These are phyloP conservation scores for Oehlia diaphana DNA, from an alignment of 192 early-diverging fungal species.

Conservation along the genomic window DNA sequence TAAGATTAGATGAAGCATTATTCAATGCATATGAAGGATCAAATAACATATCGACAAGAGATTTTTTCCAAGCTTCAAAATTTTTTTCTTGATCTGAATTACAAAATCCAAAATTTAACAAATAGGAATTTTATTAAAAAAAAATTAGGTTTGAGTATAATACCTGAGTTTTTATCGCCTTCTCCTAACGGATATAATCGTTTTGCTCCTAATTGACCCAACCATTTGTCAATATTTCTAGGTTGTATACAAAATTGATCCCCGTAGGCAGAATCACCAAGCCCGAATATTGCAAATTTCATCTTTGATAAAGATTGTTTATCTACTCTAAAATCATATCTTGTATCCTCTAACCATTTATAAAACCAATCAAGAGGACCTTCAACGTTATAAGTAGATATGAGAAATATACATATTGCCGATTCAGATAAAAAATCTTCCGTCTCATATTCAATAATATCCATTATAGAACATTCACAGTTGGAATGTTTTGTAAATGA, in stretches of 20 bases:
- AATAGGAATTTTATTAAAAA: too few species aligned
- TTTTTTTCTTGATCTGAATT: constrained; percentile 29
- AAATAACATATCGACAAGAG: background rate
- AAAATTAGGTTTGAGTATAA: background rate
- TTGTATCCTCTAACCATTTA: constrained; percentile 60
- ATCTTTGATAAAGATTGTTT: constrained; percentile 50
- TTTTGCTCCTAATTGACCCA: constrained; percentile 60
- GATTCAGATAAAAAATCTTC: constrained; percentile 60
- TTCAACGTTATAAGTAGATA: constrained; percentile 69
- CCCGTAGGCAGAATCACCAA: constrained; percentile 69
- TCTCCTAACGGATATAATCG: constrained; percentile 61
- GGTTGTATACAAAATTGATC: constrained; percentile 60
- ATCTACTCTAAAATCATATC: constrained; percentile 65
- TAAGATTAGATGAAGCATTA: background rate
- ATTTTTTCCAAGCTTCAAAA: constrained; percentile 25
- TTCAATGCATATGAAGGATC: background rate
- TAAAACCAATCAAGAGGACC: constrained; percentile 71
- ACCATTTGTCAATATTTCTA: constrained; percentile 57
- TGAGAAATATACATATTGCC: constrained; percentile 58
- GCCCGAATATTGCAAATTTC: constrained; percentile 67
- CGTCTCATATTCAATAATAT: constrained; percentile 65
- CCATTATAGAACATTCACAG: constrained; percentile 42
- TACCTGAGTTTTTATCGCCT: constrained; percentile 60
- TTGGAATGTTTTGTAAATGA: constrained; percentile 30
- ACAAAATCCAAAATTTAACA: too few species aligned